Percentiles rank a stretch among this genome's conserved stretches.
phyloP scores from a whole-genome alignment of 2,329 filamentous ascomycete species.

The Colletotrichum paranaense region DNA sequence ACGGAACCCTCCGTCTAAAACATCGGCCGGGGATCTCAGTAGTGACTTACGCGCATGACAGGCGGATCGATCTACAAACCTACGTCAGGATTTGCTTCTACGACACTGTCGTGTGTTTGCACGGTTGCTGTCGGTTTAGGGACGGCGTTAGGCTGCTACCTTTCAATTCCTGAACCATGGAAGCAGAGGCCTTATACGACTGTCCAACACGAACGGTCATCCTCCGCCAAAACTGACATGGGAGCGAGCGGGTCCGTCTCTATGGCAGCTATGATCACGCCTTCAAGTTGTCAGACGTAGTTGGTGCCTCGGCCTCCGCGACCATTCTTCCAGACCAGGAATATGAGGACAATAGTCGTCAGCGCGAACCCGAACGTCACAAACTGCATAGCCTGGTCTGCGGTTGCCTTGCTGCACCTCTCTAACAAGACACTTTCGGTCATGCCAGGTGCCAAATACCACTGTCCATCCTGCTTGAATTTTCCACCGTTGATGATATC shows the following conservation, averaged over 20 bases:
- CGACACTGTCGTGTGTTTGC: too few species aligned
- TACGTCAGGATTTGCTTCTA: too few species aligned
- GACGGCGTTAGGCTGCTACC: too few species aligned
- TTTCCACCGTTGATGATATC: slow-evolving; percentile 16
- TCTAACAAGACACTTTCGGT: not conserved
- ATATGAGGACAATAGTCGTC: slow-evolving; percentile 20
- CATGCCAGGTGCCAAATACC: too few species aligned
- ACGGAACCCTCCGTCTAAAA: too few species aligned
- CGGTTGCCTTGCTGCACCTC: slow-evolving; percentile 24
- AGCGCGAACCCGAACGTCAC: slow-evolving; percentile 20
- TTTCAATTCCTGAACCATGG: not conserved
- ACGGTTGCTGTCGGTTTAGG: too few species aligned
- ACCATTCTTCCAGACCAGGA: slow-evolving; percentile 22
- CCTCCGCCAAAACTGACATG: not conserved
- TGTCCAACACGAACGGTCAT: not conserved
- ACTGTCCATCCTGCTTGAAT: not conserved
- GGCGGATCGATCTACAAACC: too few species aligned
- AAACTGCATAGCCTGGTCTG: slow-evolving; percentile 32
- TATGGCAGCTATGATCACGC: not conserved
- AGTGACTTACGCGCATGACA: too few species aligned
- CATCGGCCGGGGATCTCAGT: too few species aligned
- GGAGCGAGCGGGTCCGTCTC: not conserved
- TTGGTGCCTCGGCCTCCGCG: slow-evolving; percentile 2
- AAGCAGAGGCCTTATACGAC: not conserved
- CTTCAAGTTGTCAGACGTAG: not conserved